These are phyloP conservation scores for Colletotrichum sp. DNA, from an alignment of 2,329 filamentous ascomycete species.

Conservation along the genomic window DNA sequence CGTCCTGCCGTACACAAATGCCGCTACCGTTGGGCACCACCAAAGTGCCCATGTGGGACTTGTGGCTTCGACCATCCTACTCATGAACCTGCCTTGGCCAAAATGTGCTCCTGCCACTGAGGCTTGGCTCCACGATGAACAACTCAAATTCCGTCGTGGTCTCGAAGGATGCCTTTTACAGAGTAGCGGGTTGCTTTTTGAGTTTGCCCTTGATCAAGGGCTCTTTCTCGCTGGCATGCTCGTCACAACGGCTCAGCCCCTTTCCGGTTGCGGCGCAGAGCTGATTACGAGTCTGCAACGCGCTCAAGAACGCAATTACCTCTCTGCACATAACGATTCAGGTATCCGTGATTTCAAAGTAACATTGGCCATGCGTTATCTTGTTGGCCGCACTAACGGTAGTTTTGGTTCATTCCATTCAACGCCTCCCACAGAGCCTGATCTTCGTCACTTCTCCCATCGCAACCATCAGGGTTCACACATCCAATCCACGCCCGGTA, in stretches of 20 bases:
- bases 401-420: neutral
- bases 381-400: neutral
- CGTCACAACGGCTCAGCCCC: neutral
- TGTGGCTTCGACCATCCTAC: neutral
- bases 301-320: neutral
- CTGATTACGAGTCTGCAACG: accelerated
- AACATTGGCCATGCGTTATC: neutral
- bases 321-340: neutral
- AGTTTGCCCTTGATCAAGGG: neutral
- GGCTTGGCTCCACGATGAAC: neutral
- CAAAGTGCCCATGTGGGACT: neutral
- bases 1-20: neutral
- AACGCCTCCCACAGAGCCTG: neutral
- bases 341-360: neutral
- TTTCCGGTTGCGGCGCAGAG: neutral
- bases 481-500: neutral
- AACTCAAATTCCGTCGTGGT: neutral
- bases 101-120: neutral
- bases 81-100: neutral
- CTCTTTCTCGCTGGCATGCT: neutral
- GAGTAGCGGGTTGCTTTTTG: neutral
- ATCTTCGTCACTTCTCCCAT: neutral
- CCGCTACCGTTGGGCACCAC: neutral
- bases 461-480: neutral
- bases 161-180: neutral